phyloP scores from a whole-genome alignment of 176 grass and related monocot genomes.

The Olyra latifolia region DNA sequence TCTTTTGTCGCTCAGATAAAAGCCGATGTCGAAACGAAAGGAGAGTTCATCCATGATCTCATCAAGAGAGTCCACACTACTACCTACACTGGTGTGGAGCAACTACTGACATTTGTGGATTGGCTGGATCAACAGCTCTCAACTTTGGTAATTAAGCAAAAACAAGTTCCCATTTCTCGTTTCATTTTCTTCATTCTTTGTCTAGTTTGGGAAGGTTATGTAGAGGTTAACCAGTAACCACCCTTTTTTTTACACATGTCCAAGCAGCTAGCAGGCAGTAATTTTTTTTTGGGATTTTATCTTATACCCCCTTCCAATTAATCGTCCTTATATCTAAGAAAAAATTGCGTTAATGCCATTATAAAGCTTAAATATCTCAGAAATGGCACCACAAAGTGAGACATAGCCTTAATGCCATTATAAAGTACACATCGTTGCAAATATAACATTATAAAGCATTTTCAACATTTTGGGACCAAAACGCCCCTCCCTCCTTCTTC shows the following conservation, averaged over 20 bases:
- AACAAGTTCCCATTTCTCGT: neutral
- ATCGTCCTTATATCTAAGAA: no score
- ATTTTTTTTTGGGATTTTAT: neutral
- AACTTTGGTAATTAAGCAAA: slow-evolving; percentile 40
- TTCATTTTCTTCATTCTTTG: neutral
- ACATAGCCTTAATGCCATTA: no score
- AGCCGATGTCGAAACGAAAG: slow-evolving; percentile 78
- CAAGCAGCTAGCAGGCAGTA: neutral
- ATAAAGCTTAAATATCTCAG: no score
- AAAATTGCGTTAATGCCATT: no score
- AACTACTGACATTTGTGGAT: slow-evolving; percentile 61
- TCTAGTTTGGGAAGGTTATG: neutral
- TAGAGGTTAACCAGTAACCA: neutral
- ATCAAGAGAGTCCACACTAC: slow-evolving; percentile 65
- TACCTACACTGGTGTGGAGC: slow-evolving; percentile 50
- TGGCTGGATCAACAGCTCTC: slow-evolving; percentile 60
- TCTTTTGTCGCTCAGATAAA: slow-evolving; percentile 11
- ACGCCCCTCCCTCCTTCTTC: no score
- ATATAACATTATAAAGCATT: no score
- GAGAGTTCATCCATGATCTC: slow-evolving; percentile 66
- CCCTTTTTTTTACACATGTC: neutral
- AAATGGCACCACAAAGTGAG: no score
- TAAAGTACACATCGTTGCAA: no score
- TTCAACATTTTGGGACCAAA: no score
- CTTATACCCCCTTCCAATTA: no score